A percentile compares a stretch with the other conserved stretches of the same genome.
These are phyloP conservation scores for Adiantum capillusveneris DNA, from an alignment of 75 land plant species.

Conservation along the genomic window DNA sequence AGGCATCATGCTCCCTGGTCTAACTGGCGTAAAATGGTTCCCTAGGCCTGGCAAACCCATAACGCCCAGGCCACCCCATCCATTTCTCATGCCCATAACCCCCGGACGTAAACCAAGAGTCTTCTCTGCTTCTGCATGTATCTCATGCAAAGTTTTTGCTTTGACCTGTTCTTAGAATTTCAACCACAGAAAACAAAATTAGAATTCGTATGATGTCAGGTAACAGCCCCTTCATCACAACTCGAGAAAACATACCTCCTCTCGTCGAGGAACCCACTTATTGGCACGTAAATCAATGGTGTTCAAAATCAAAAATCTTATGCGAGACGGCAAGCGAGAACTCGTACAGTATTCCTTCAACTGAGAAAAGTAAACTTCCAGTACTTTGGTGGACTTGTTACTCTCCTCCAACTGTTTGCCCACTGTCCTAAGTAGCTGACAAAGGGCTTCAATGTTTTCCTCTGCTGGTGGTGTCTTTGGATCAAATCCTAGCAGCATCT, in stretches of 20 bases:
- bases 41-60: slow-evolving; percentile 14
- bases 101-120: slow-evolving; percentile 79
- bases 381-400: slow-evolving; percentile 42
- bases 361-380: slow-evolving; percentile 55
- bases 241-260: slow-evolving; percentile 46
- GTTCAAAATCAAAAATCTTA: slow-evolving; percentile 77
- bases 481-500: slow-evolving; percentile 57
- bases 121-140: slow-evolving; percentile 85
- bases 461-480: slow-evolving; percentile 56
- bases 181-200: not conserved
- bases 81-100: slow-evolving; percentile 50
- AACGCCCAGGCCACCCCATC: slow-evolving; percentile 30
- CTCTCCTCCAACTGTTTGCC: slow-evolving; percentile 88
- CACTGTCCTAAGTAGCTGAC: slow-evolving; percentile 71
- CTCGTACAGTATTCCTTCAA: slow-evolving; percentile 61
- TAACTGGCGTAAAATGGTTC: not conserved
- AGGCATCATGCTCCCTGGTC: slow-evolving; percentile 15
- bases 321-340: slow-evolving; percentile 45
- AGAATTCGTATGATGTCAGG: not conserved
- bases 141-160: slow-evolving; percentile 85
- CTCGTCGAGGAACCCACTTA: slow-evolving; percentile 84
- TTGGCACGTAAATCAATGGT: slow-evolving; percentile 72
- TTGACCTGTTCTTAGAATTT: slow-evolving; percentile 41
- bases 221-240: not conserved
- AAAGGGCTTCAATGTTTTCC: slow-evolving; percentile 94